Conservation (phyloP, 2,329 filamentous ascomycete genomes). For the Coniochaeta hoffmannii region DNA sequence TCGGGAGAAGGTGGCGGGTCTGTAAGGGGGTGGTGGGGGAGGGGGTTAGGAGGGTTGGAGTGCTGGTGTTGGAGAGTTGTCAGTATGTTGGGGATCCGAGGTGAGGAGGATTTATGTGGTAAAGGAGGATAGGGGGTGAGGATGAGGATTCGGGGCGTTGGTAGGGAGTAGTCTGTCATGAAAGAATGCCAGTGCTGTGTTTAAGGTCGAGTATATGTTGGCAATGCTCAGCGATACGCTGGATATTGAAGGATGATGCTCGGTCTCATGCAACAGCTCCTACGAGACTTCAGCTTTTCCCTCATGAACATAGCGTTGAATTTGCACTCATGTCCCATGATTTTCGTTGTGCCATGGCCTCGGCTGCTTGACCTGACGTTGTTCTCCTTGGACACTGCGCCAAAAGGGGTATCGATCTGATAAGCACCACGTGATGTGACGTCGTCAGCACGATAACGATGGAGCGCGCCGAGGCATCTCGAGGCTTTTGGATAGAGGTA, state of each 20-base stretch:
- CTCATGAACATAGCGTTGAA: too few species aligned
- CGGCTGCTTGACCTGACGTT: background rate
- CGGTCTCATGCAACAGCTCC: too few species aligned
- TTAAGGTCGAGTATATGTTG: too few species aligned
- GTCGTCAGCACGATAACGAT: background rate
- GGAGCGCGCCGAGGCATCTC: background rate
- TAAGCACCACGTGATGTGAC: conserved; percentile 1
- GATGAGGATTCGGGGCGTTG: background rate
- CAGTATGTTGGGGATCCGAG: conserved; percentile 1
- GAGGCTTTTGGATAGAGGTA: background rate
- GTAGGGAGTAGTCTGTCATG: background rate
- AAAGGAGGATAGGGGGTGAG: background rate
- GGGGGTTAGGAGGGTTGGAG: background rate
- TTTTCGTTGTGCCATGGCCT: background rate
- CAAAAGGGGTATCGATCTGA: background rate
- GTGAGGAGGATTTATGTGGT: too few species aligned
- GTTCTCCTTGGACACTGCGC: background rate
- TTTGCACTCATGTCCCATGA: too few species aligned
- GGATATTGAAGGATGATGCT: too few species aligned
- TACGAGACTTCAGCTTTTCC: too few species aligned
- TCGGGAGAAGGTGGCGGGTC: background rate
- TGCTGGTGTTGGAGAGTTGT: background rate
- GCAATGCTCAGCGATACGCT: too few species aligned
- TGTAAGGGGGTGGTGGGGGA: background rate
- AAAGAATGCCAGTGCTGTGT: background rate